Evolutionary conservation across 306 rosid species (phyloP).

Genomic region (Pterocarpus macrocarpus): DNA sequence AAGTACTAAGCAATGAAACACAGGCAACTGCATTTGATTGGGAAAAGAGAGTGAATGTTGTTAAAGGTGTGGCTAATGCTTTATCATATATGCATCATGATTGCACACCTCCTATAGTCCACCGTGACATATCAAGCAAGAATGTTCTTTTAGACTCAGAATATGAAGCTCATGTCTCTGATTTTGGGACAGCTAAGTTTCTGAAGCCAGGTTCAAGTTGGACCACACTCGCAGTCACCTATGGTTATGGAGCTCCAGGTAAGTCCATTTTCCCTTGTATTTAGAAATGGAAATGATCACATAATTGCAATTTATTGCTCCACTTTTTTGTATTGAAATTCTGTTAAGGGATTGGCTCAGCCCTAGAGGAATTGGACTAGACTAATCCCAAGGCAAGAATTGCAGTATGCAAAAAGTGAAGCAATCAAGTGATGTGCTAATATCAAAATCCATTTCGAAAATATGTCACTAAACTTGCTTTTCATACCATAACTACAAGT

Average conservation of each 20-base stretch:
- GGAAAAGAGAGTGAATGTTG: neutral
- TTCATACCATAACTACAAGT: neutral
- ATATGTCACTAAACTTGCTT: too few relatives aligned
- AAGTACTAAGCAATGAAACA: neutral
- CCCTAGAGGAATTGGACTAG: too few relatives aligned
- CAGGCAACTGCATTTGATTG: neutral
- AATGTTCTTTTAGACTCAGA: neutral
- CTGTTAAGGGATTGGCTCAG: too few relatives aligned
- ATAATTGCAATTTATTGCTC: too few relatives aligned
- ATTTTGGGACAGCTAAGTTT: neutral
- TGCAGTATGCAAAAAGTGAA: too few relatives aligned
- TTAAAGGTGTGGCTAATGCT: neutral
- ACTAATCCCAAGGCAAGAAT: too few relatives aligned
- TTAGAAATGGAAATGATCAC: neutral
- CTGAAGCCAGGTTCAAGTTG: neutral
- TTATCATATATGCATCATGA: neutral
- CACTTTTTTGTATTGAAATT: too few relatives aligned
- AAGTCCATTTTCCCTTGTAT: neutral
- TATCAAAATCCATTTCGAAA: too few relatives aligned
- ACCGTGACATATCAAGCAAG: neutral
- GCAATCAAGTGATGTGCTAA: too few relatives aligned
- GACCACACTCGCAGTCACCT: neutral
- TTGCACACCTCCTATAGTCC: neutral
- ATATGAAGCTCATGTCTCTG: neutral
- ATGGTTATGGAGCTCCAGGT: neutral